These are phyloP conservation scores for Pythium biforme DNA, from an alignment of 352 stramenopile species.

Conservation along the genomic window DNA sequence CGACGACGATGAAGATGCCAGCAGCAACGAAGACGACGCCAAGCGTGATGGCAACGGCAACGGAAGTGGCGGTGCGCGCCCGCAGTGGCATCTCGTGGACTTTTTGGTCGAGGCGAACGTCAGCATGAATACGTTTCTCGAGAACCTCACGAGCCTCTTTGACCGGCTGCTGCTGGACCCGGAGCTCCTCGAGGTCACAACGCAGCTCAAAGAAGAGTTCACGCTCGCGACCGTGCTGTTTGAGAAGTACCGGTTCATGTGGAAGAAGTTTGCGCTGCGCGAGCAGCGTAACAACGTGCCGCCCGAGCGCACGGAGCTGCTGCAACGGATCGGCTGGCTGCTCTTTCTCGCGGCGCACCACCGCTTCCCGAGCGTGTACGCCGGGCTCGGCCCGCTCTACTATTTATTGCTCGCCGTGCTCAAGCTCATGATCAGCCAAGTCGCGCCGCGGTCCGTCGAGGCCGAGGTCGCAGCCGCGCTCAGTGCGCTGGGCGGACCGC, in stretches of 20 bases:
- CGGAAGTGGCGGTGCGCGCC: not conserved
- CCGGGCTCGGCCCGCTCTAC: slow-evolving; percentile 71
- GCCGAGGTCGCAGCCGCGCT: slow-evolving; percentile 75
- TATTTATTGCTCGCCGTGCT: slow-evolving; percentile 73
- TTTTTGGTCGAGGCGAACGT: slow-evolving; percentile 48
- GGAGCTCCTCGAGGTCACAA: slow-evolving; percentile 66
- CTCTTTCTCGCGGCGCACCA: slow-evolving; percentile 67
- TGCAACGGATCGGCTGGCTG: slow-evolving; percentile 75
- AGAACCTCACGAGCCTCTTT: slow-evolving; percentile 76
- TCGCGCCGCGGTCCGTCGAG: slow-evolving; percentile 52
- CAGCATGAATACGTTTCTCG: slow-evolving; percentile 59
- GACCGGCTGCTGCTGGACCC: slow-evolving; percentile 74
- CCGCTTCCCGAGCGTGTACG: slow-evolving; percentile 41
- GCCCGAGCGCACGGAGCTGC: slow-evolving; percentile 31
- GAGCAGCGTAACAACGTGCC: slow-evolving; percentile 13
- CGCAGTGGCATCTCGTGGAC: slow-evolving; percentile 26
- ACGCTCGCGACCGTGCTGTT: slow-evolving; percentile 71
- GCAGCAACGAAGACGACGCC: slow-evolving; percentile 5
- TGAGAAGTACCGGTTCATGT: slow-evolving; percentile 74
- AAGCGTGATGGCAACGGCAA: not conserved
- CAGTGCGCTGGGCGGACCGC: slow-evolving; percentile 53
- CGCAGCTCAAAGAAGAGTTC: slow-evolving; percentile 79
- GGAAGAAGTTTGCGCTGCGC: slow-evolving; percentile 38
- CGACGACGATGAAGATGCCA: slow-evolving; percentile 15
- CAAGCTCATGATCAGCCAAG: slow-evolving; percentile 55